Evolutionary conservation across 805 yeast genomes (phyloP), one percentile per base, ranked within the genome.

Genomic region (Schwanniomyces pseudopolymorphus): DNA sequence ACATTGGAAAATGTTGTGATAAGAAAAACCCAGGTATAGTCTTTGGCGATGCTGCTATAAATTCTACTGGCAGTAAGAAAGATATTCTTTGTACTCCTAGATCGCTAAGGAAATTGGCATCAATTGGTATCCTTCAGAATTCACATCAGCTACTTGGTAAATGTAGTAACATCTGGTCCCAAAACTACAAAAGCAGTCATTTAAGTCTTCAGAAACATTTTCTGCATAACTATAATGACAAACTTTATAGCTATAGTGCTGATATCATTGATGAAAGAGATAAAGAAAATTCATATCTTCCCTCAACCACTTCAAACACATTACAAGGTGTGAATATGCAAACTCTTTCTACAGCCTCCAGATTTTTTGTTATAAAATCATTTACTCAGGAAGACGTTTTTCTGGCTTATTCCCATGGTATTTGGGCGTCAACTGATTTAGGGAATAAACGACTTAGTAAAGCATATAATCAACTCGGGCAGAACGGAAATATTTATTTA

Each of bases 391-490:
- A 64, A 13, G 83, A 82, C 53, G 75, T 82, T 10, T 66, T 64
- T 44, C 70, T 80, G 7, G 77, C 85, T 2, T 75, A 74, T 48
- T 50, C 62, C 39, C 69, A 80, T 49, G 69, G 71, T 9, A 69
- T 80, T 20, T 82, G 87, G 87, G 72, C 85, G 0, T 80, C 85
- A 0, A 81, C 86, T 0, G 77, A 71, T 25, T 63, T 74, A 43
- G 87, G 86, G 0, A 81, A 81, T 52, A 74, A 69, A 48, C 63
- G 84, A 42, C 63, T 82, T 39, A 67, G 75, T 39, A 68, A 63
- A 44, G 80, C 83, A 0, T 81, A 50, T 46, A 51, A 53, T 3
- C 63, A 60, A 5, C 46, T 54, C 40, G 36, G 47, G 17, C 25
- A 43, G 24, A 41, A 52, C 3, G 66, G 63, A 1, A 70, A 72